Evolutionary conservation across 2,329 filamentous ascomycete genomes (phyloP).

Genomic region (Cladosporium cucumerinum): DNA sequence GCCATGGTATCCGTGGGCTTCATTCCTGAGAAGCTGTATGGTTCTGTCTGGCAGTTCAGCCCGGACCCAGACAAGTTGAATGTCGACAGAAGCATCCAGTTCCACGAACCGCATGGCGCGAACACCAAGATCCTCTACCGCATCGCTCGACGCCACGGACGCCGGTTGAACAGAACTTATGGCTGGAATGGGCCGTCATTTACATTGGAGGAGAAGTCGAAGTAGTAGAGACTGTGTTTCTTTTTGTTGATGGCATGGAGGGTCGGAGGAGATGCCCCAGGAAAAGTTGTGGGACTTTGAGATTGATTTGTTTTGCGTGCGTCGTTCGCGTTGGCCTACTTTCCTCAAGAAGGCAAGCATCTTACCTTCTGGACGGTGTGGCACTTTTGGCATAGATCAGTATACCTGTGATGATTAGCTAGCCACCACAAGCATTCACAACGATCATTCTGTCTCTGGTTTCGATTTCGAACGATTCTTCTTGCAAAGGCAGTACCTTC

Average conservation of each 20-base stretch:
- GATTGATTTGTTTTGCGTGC: not conserved
- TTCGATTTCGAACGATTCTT: not conserved
- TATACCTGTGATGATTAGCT: not conserved
- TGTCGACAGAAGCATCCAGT: not conserved
- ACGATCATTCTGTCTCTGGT: not conserved
- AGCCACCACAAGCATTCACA: not conserved
- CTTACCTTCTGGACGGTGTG: not conserved
- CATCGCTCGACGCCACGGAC: not conserved
- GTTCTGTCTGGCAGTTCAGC: not conserved
- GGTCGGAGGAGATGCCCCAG: not conserved
- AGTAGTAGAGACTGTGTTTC: not conserved
- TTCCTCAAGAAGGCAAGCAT: not conserved
- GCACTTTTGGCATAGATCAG: not conserved
- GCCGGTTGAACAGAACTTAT: not conserved
- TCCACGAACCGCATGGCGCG: not conserved
- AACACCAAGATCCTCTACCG: not conserved
- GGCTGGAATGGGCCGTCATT: not conserved
- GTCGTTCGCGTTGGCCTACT: not conserved
- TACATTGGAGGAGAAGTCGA: not conserved
- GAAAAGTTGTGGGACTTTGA: not conserved
- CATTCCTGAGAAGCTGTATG: not conserved
- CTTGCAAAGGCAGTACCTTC: not conserved
- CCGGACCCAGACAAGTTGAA: not conserved
- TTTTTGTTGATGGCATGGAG: not conserved
- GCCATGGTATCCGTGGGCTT: not conserved